Evolutionary conservation across 371 early-diverging fungal genomes (phyloP).

Genomic region (Actinomortierella wolfii): DNA sequence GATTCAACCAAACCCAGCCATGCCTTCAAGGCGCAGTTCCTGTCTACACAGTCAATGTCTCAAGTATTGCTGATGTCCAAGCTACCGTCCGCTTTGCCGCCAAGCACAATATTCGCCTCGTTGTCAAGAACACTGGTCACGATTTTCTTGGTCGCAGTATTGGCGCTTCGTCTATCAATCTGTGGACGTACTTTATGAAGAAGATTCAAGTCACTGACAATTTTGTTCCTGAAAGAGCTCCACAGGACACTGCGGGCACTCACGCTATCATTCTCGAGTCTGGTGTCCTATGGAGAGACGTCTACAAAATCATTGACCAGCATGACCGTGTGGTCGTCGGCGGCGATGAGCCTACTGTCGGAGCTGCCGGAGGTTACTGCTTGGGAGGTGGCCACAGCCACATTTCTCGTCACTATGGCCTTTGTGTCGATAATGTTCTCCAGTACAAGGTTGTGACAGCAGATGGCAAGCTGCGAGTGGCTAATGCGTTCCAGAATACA

Average conservation of each 20-base stretch:
- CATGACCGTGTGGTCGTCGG: slow-evolving; percentile 17
- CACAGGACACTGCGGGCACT: too few species aligned
- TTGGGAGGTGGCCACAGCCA: slow-evolving; percentile 43
- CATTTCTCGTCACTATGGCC: slow-evolving; percentile 42
- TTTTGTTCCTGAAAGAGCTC: too few species aligned
- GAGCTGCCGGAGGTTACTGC: slow-evolving; percentile 41
- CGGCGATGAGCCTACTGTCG: slow-evolving; percentile 27
- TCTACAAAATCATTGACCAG: not conserved
- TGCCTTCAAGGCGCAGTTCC: too few species aligned
- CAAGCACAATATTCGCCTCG: slow-evolving; percentile 33
- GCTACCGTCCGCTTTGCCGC: slow-evolving; percentile 36
- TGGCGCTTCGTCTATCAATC: slow-evolving; percentile 33
- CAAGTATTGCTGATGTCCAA: too few species aligned
- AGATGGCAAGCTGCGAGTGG: slow-evolving; percentile 41
- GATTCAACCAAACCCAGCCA: slow-evolving; percentile 17
- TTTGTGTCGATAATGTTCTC: slow-evolving; percentile 54
- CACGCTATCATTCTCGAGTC: too few species aligned
- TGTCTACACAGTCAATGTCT: too few species aligned
- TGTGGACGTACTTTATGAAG: slow-evolving; percentile 45
- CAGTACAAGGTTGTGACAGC: slow-evolving; percentile 51
- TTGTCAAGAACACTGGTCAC: slow-evolving; percentile 50
- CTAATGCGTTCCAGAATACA: slow-evolving; percentile 44
- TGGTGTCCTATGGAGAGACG: too few species aligned
- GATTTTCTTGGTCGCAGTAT: slow-evolving; percentile 40
- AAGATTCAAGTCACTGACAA: slow-evolving; percentile 17